Percentiles rank a stretch among this genome's conserved stretches.
These are phyloP conservation scores for Cordyceps farinosa DNA, from an alignment of 2,329 filamentous ascomycete genomes.

Conservation along the genomic window DNA sequence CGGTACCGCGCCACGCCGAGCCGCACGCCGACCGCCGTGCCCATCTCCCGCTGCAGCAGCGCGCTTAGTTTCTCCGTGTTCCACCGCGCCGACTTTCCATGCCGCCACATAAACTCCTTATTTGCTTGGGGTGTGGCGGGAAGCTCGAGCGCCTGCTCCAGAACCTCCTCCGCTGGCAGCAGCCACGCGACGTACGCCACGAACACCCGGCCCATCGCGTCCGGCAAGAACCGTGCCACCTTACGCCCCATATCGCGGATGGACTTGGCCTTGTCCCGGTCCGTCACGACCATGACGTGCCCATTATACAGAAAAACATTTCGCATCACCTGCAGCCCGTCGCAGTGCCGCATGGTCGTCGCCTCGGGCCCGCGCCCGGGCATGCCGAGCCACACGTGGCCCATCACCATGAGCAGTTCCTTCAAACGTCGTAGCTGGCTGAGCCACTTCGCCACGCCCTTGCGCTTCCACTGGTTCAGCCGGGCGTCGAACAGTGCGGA, in stretches of 20 bases:
- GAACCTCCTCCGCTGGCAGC: background rate
- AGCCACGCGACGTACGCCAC: slow-evolving; percentile 17
- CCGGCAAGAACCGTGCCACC: slow-evolving; percentile 17
- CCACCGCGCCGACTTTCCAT: background rate
- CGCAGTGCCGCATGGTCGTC: slow-evolving; percentile 18
- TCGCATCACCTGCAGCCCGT: slow-evolving; percentile 13
- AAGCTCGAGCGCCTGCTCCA: background rate
- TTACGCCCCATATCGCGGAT: slow-evolving; percentile 15
- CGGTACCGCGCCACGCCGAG: slow-evolving; percentile 16
- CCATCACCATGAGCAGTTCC: background rate
- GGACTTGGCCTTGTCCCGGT: slow-evolving; percentile 19
- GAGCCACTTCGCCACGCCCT: slow-evolving; percentile 1
- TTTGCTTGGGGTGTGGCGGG: background rate
- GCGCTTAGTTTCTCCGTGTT: slow-evolving; percentile 2
- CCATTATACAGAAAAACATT: slow-evolving; percentile 19
- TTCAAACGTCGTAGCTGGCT: slow-evolving; percentile 2
- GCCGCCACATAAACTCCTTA: slow-evolving; percentile 7
- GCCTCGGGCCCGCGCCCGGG: slow-evolving; percentile 19
- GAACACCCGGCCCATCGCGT: slow-evolving; percentile 13
- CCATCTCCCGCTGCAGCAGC: background rate
- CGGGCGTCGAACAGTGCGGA: slow-evolving; percentile 12
- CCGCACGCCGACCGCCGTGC: background rate
- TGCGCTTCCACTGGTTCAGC: background rate
- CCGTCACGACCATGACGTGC: slow-evolving; percentile 18
- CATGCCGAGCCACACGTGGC: slow-evolving; percentile 17